These are phyloP conservation scores for Mortierella sp. DNA, from an alignment of 371 early-diverging fungal species.

Conservation along the genomic window DNA sequence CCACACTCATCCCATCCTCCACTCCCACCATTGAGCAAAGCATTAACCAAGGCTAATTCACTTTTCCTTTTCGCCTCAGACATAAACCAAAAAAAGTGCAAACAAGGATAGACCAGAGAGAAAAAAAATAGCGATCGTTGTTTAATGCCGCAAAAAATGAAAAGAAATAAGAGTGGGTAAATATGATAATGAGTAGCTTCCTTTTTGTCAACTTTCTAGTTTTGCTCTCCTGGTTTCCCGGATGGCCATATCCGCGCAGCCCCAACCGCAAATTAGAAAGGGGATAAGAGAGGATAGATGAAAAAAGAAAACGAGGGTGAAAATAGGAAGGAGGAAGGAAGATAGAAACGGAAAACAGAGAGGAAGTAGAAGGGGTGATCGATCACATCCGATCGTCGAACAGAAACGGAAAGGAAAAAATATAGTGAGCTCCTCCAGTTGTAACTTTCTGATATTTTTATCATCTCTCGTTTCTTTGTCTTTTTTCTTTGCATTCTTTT, in stretches of 20 bases:
- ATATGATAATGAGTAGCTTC: constrained; percentile 5
- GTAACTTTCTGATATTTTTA: not conserved
- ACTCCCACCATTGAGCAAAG: too few relatives aligned
- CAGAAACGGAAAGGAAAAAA: too few relatives aligned
- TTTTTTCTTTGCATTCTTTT: not conserved
- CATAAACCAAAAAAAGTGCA: not conserved
- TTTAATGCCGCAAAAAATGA: not conserved
- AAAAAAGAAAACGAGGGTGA: not conserved
- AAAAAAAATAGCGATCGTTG: not conserved
- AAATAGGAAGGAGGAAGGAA: not conserved
- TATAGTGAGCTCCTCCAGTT: constrained; percentile 1
- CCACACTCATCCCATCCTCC: too few relatives aligned
- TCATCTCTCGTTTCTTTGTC: not conserved
- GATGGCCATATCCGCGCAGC: not conserved
- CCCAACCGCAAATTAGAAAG: not conserved
- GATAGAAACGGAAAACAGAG: not conserved
- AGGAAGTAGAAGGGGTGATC: not conserved
- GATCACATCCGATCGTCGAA: constrained; percentile 7
- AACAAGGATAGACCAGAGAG: not conserved
- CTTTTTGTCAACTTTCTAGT: not conserved
- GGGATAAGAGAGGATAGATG: too few relatives aligned
- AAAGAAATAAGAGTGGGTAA: not conserved
- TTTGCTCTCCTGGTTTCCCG: not conserved
- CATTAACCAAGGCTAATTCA: not conserved
- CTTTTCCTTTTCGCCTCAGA: not conserved